Conservation (phyloP, 2,329 filamentous ascomycete genomes). For the Pestalotiopsis fici region DNA sequence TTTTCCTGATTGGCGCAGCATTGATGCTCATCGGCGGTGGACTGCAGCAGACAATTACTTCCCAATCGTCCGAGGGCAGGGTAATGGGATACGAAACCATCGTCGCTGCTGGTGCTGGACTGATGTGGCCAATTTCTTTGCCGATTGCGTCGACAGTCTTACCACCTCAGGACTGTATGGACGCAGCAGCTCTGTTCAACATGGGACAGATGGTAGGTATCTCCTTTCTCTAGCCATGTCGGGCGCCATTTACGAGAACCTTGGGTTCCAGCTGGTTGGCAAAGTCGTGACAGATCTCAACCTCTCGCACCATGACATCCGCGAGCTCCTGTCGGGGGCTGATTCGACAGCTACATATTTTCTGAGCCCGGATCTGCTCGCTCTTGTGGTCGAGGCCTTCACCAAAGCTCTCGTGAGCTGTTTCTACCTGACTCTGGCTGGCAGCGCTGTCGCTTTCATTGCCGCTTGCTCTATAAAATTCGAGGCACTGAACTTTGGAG, state of each 20-base stretch:
- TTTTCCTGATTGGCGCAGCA: conserved; percentile 29
- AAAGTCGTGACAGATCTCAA: conserved; percentile 16
- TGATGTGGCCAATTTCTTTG: conserved; percentile 30
- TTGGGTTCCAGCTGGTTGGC: conserved; percentile 25
- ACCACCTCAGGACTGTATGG: conserved; percentile 25
- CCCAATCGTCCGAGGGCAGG: conserved; percentile 21
- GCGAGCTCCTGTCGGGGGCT: conserved; percentile 27
- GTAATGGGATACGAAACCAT: conserved; percentile 32
- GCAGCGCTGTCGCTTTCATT: conserved; percentile 24
- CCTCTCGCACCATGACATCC: conserved; percentile 23
- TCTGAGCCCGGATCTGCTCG: conserved; percentile 16
- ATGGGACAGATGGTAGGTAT: conserved; percentile 32
- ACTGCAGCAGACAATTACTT: conserved; percentile 25
- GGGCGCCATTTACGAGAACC: conserved; percentile 31
- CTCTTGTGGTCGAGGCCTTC: conserved; percentile 22
- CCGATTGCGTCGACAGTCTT: conserved; percentile 29
- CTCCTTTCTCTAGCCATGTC: conserved; percentile 27
- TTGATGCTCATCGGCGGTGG: conserved; percentile 26
- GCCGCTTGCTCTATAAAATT: conserved; percentile 27
- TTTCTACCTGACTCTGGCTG: conserved; percentile 26
- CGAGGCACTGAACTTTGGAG: conserved; percentile 26
- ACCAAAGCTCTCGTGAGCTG: conserved; percentile 24
- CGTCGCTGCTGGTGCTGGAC: conserved; percentile 31
- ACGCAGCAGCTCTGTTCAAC: conserved; percentile 33
- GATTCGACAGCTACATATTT: conserved; percentile 22